Evolutionary conservation across 306 rosid genomes (phyloP).

Genomic region (Malus fusca): DNA sequence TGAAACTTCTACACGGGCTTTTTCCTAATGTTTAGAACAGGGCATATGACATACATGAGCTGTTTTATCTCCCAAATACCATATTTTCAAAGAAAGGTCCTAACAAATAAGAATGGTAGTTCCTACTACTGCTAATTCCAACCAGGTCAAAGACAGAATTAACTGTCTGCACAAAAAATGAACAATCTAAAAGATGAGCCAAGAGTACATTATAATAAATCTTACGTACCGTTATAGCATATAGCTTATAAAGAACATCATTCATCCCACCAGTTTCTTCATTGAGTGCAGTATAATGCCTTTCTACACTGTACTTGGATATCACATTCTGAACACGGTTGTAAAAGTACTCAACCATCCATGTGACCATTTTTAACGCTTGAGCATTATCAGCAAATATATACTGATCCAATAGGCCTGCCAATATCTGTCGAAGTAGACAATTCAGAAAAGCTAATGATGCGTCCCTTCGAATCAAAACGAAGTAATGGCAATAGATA

Average conservation of each 20-base stretch:
- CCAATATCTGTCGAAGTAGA: conserved; percentile 56
- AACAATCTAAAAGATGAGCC: conserved; percentile 6
- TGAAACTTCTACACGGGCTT: background rate
- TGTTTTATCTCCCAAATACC: background rate
- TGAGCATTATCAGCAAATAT: conserved; percentile 45
- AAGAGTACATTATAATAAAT: background rate
- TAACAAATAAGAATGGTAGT: background rate
- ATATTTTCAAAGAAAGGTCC: background rate
- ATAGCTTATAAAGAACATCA: conserved; percentile 82
- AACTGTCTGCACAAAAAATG: background rate
- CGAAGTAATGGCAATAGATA: background rate
- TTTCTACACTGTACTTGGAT: conserved; percentile 32
- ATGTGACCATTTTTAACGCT: conserved; percentile 54
- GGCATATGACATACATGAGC: background rate
- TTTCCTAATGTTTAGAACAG: background rate
- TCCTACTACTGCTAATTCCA: background rate
- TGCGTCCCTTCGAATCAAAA: background rate
- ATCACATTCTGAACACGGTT: conserved; percentile 72
- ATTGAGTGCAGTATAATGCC: conserved; percentile 59
- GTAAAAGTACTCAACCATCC: conserved; percentile 92
- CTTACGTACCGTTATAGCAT: conserved; percentile 54
- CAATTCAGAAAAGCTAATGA: background rate
- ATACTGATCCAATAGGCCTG: conserved; percentile 85
- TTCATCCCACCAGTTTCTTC: conserved; percentile 98
- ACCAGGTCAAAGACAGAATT: background rate